Evolutionary conservation across 768 basidiomycete species (phyloP).

Genomic region (Naganishia onofrii): DNA sequence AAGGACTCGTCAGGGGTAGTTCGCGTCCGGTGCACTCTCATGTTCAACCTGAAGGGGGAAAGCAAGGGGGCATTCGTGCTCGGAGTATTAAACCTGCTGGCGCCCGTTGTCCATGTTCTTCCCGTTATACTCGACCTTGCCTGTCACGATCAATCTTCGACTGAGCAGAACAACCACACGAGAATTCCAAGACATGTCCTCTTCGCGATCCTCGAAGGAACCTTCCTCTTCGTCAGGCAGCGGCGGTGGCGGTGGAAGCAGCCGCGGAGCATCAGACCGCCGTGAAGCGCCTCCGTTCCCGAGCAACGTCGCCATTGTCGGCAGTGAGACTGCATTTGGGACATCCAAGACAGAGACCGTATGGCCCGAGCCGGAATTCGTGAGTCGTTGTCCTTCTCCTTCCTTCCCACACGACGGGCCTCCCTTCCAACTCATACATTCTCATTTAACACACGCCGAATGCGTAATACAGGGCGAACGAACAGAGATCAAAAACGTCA

Average conservation of each 20-base stretch:
- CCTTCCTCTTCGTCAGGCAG: not conserved
- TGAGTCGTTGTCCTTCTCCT: not conserved
- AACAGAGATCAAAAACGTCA: conserved; percentile 32
- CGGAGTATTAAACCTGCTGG: not conserved
- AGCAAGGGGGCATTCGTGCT: not conserved
- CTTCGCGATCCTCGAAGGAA: conserved; percentile 12
- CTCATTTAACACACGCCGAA: too few relatives aligned
- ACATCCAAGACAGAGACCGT: conserved; percentile 25
- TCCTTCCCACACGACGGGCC: too few relatives aligned
- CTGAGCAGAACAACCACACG: too few relatives aligned
- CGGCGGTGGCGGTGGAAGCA: too few relatives aligned
- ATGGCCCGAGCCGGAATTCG: conserved; percentile 33
- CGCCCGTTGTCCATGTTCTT: too few relatives aligned
- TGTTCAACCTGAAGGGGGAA: not conserved
- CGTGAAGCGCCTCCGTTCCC: conserved; percentile 27
- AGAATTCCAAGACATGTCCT: not conserved
- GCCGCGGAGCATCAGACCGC: conserved; percentile 26
- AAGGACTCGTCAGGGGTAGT: not conserved
- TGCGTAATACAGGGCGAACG: conserved; percentile 27
- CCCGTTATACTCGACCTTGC: too few relatives aligned
- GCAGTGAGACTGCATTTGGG: conserved; percentile 24
- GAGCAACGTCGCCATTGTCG: conserved; percentile 27
- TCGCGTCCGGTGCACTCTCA: not conserved
- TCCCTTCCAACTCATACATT: too few relatives aligned
- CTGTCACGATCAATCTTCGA: too few relatives aligned